Conservation (phyloP, 2,329 filamentous ascomycete species). For the Cladophialophora immunda region DNA sequence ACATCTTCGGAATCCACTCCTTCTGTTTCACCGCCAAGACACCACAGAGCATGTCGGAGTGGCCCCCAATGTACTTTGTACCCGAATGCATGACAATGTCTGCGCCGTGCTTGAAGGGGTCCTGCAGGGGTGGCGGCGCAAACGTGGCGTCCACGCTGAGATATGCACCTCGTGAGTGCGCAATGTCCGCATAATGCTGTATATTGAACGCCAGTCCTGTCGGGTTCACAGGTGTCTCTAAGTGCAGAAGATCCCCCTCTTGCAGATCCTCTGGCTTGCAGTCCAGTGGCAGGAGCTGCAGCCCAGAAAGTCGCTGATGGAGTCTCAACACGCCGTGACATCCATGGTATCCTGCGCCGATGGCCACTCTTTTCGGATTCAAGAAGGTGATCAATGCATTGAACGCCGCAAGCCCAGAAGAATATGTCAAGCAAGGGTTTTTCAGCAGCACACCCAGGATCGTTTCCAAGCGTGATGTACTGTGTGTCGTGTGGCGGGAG, state of each 20-base stretch:
- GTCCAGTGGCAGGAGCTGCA: conserved; percentile 76
- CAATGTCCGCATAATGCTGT: conserved; percentile 73
- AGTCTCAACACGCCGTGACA: conserved; percentile 85
- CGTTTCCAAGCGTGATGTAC: conserved; percentile 83
- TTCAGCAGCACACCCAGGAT: conserved; percentile 77
- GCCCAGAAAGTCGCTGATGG: conserved; percentile 76
- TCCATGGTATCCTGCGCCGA: conserved; percentile 89
- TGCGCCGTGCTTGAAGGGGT: conserved; percentile 82
- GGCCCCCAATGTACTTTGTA: conserved; percentile 95
- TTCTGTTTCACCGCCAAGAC: conserved; percentile 72
- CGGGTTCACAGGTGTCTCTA: conserved; percentile 95
- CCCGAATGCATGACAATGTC: conserved; percentile 92
- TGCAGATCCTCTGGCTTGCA: conserved; percentile 72
- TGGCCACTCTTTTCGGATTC: conserved; percentile 83
- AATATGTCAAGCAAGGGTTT: conserved; percentile 77
- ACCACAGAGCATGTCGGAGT: conserved; percentile 92
- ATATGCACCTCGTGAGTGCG: conserved; percentile 75
- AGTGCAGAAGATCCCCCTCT: conserved; percentile 82
- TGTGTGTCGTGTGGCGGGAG: conserved; percentile 81
- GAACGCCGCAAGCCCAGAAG: conserved; percentile 85
- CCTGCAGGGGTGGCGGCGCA: conserved; percentile 85
- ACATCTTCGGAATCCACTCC: conserved; percentile 69
- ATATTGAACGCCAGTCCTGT: conserved; percentile 83
- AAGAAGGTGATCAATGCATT: conserved; percentile 85
- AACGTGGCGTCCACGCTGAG: conserved; percentile 92